These are phyloP conservation scores for Hortiboletus rubellus DNA, from an alignment of 1,284 basidiomycete species.

Conservation along the genomic window DNA sequence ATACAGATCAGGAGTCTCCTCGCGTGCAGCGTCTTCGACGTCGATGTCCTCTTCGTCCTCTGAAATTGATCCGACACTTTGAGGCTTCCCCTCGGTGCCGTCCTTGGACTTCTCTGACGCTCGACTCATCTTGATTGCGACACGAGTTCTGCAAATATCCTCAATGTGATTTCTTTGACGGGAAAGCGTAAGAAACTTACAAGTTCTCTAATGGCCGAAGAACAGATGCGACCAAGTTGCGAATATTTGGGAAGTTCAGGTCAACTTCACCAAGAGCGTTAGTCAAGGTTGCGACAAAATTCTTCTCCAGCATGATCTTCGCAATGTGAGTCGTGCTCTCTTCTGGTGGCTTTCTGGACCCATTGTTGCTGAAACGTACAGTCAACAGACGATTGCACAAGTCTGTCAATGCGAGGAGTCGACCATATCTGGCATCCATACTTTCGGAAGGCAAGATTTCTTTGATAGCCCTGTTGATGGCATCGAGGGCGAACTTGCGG, in stretches of 20 bases:
- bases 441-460: conserved; percentile 71
- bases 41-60: conserved; percentile 63
- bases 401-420: conserved; percentile 85
- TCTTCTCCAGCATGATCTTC: conserved; percentile 99
- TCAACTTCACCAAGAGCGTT: conserved; percentile 91
- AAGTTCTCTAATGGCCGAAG: conserved; percentile 89
- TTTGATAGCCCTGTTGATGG: conserved; percentile 84
- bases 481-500: conserved; percentile 89
- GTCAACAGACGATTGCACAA: conserved; percentile 88
- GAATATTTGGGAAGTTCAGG: conserved; percentile 92
- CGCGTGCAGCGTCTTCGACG: conserved; percentile 48
- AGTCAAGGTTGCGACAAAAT: conserved; percentile 89
- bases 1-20: conserved; percentile 93
- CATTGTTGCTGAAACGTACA: conserved; percentile 63
- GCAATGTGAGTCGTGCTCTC: conserved; percentile 90
- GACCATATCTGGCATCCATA: conserved; percentile 82
- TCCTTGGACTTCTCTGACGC: conserved; percentile 73
- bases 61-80: conserved; percentile 56
- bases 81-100: conserved; percentile 49
- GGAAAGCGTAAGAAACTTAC: conserved; percentile 46
- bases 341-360: conserved; percentile 65
- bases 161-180: conserved; percentile 5
- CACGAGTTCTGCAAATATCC: conserved; percentile 67
- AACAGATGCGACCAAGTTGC: conserved; percentile 81
- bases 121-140: conserved; percentile 96